Evolutionary conservation across 495 filamentous ascomycete genomes (phyloP), one percentile per base, ranked within the genome.

Genomic region (Neurospora intermedia): DNA sequence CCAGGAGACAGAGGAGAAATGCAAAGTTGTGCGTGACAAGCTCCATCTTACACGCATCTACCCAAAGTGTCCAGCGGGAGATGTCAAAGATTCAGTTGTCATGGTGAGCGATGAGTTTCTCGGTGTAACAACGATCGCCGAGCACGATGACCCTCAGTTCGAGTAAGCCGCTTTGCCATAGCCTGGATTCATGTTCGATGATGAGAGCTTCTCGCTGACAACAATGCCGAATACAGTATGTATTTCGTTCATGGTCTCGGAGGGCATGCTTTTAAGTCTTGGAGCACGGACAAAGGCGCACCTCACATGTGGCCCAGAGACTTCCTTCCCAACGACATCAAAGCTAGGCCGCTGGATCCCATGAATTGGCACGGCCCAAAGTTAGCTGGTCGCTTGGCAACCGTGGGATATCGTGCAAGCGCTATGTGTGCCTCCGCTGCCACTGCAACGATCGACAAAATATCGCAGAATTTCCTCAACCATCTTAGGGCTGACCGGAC

Each of bases 211-310:
- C 27, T 66, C 13, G 15, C 54, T 66, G 15, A 66, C 54, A 66
- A 66, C 15, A 35, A 18, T 43, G 20, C 16, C 62, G 11, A 39
- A 8, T 16, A 38, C 43, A 76, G 74, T 27, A 31, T 76, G 35
- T 76, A 76, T 39, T 76, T 76, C 18, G 69, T 76, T 27, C 74
- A 76, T 69, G 74, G 74, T 11, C 74, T 76, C 20, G 74, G 74
- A 23, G 74, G 74, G 4, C 74, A 76, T 74, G 74, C 74, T 20
- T 74, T 74, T 59, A 71, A 18, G 15, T 69, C 72, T 39, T 76
- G 74, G 74, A 70, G 69, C 48, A 74, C 72, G 4, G 74, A 71
- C 42, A 71, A 69, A 43, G 74, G 31, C 35, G 69, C 45, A 43
- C 74, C 74, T 43, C 43, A 46, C 6, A 75, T 75, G 74, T 75